Evolutionary conservation across 2,329 filamentous ascomycete genomes (phyloP).

Genomic region (Phoma sp.): DNA sequence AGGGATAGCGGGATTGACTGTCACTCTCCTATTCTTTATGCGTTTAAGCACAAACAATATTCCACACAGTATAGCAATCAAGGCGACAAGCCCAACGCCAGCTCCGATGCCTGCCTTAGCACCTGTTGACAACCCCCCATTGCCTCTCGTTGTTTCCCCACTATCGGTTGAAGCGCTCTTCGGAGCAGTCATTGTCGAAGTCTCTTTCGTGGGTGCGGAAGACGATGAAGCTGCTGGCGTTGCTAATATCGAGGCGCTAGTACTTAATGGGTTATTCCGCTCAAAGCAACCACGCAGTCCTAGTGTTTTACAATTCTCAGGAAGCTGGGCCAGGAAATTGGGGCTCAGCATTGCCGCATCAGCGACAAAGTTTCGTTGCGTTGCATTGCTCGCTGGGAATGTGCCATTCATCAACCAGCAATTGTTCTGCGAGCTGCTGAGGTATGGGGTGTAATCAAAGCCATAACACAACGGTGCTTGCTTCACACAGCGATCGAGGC

Average conservation of each 20-base stretch:
- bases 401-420: no score
- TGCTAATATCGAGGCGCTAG: not conserved
- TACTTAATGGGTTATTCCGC: not conserved
- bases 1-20: not conserved
- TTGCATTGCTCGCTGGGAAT: no score
- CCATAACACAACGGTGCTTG: slow-evolving; percentile 17
- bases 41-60: not conserved
- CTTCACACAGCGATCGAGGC: slow-evolving; percentile 17
- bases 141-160: not conserved
- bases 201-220: no score
- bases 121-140: not conserved
- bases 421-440: not conserved
- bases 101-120: not conserved
- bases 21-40: not conserved
- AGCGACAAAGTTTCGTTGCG: no score
- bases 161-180: not conserved
- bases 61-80: not conserved
- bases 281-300: not conserved
- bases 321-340: no score
- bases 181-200: not conserved
- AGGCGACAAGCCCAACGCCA: not conserved
- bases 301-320: no score
- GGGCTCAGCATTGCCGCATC: no score
- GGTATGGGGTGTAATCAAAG: slow-evolving; percentile 15
- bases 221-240: not conserved